Conservation (phyloP, 2,329 filamentous ascomycete genomes). For the Aspergillus brunneoviolaceus region DNA sequence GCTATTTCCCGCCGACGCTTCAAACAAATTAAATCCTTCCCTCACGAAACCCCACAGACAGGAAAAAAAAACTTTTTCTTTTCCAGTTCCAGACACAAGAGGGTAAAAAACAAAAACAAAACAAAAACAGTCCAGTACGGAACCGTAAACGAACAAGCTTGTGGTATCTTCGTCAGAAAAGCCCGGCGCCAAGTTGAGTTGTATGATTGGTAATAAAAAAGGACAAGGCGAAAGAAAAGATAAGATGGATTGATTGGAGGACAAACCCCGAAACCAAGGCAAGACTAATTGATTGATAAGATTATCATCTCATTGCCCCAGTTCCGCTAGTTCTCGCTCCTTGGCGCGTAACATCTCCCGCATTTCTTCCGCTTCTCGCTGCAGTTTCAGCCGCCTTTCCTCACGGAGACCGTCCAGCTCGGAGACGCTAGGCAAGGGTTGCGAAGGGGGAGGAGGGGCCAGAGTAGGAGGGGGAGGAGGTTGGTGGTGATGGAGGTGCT, state of each 20-base stretch:
- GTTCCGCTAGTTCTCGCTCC: conserved; percentile 67
- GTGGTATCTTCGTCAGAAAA: conserved; percentile 23
- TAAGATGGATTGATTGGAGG: not conserved
- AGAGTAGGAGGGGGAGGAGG: conserved; percentile 23
- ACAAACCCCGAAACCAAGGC: not conserved
- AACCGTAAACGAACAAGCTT: not conserved
- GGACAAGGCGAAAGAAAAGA: not conserved
- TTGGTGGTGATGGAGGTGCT: conserved; percentile 29
- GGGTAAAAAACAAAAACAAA: conserved; percentile 12
- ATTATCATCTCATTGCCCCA: conserved; percentile 33
- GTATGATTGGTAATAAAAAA: conserved; percentile 16
- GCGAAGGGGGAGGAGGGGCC: conserved; percentile 23
- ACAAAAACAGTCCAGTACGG: conserved; percentile 15
- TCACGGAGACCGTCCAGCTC: conserved; percentile 57
- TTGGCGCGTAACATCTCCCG: conserved; percentile 69
- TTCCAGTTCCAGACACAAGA: not conserved
- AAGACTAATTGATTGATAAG: not conserved
- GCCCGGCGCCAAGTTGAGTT: conserved; percentile 17
- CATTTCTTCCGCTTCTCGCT: conserved; percentile 74
- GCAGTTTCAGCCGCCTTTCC: conserved; percentile 64
- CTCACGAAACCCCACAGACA: conserved; percentile 1
- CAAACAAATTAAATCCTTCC: conserved; percentile 9
- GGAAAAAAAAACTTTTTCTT: not conserved
- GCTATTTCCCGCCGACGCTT: conserved; percentile 24
- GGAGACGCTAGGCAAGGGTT: conserved; percentile 33